Conservation (phyloP, 2,329 filamentous ascomycete genomes). For the Penicillium vulpinum region DNA sequence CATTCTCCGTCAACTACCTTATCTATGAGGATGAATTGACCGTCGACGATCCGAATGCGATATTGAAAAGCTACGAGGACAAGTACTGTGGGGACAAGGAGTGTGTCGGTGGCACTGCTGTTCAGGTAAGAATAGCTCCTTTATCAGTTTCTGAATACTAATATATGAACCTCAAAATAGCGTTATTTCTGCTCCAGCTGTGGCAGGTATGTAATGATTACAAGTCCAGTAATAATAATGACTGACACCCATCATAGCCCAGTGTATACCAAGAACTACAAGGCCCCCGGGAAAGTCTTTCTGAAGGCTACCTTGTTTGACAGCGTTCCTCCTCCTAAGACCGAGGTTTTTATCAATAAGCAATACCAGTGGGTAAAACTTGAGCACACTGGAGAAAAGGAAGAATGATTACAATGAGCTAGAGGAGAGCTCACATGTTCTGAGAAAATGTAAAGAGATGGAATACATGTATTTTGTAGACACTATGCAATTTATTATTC, state of each 20-base stretch:
- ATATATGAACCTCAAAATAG: not conserved
- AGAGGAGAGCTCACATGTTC: too few relatives aligned
- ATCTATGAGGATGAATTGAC: conserved; percentile 17
- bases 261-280: conserved; percentile 14
- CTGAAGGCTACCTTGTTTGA: conserved; percentile 25
- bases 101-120: conserved; percentile 14
- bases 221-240: not conserved
- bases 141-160: not conserved
- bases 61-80: conserved; percentile 19
- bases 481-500: too few relatives aligned
- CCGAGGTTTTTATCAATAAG: conserved; percentile 15
- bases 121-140: conserved; percentile 6
- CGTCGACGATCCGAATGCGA: conserved; percentile 14
- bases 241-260: conserved; percentile 7
- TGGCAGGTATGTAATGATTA: conserved; percentile 20
- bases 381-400: not conserved
- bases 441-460: not conserved
- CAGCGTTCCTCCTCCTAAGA: conserved; percentile 5
- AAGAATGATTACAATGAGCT: not conserved
- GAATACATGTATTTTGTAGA: not conserved
- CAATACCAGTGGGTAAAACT: conserved; percentile 9
- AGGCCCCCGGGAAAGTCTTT: conserved; percentile 18
- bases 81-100: too few relatives aligned
- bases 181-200: conserved; percentile 26
- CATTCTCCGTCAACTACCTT: conserved; percentile 29